Evolutionary conservation across 495 filamentous ascomycete genomes (phyloP).

Genomic region (Talaromyces liani): DNA sequence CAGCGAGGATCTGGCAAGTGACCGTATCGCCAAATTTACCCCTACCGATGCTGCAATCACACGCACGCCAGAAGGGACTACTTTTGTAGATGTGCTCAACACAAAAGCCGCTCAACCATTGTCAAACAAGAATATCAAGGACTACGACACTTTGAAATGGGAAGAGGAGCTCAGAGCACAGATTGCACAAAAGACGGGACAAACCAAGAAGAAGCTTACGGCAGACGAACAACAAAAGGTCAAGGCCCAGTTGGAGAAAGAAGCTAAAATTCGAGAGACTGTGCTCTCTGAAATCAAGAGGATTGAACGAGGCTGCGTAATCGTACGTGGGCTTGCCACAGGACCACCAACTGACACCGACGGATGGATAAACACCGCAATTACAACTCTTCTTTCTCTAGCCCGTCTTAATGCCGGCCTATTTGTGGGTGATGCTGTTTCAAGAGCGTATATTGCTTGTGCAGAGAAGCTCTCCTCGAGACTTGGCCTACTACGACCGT

Average conservation of each 20-base stretch:
- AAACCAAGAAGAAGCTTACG: constrained; percentile 81
- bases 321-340: constrained; percentile 71
- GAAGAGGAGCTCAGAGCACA: constrained; percentile 87
- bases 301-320: constrained; percentile 71
- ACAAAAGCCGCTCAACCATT: constrained; percentile 60
- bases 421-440: constrained; percentile 71
- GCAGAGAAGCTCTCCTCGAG: constrained; percentile 64
- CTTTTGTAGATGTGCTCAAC: constrained; percentile 83
- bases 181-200: constrained; percentile 84
- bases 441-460: constrained; percentile 69
- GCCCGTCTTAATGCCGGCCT: constrained; percentile 74
- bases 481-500: constrained; percentile 67
- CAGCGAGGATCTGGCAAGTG: constrained; percentile 56
- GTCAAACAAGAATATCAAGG: constrained; percentile 76
- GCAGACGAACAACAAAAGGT: constrained; percentile 83
- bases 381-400: constrained; percentile 59
- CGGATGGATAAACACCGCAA: constrained; percentile 76
- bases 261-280: constrained; percentile 64
- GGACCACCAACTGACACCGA: constrained; percentile 79
- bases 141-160: constrained; percentile 95
- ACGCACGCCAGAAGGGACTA: constrained; percentile 75
- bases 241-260: constrained; percentile 83
- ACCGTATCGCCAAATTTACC: constrained; percentile 60
- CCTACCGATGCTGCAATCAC: constrained; percentile 87
- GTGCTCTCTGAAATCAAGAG: constrained; percentile 60